phyloP scores from a whole-genome alignment of 257 asterid species.

The Rhazya stricta region DNA sequence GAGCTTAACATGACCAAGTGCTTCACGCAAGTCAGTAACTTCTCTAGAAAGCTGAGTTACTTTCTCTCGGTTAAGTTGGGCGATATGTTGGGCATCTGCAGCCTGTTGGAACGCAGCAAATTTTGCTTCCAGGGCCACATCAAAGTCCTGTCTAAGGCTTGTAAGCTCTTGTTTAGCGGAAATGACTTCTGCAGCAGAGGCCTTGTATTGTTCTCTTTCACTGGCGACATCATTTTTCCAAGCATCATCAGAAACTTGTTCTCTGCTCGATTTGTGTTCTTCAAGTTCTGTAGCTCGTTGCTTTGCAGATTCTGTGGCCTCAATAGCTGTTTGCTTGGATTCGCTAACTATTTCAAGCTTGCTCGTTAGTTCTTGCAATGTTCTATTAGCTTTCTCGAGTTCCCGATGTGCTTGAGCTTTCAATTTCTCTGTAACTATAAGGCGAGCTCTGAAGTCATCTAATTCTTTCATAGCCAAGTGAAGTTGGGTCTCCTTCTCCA shows the following conservation, averaged over 20 bases:
- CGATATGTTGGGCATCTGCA: conserved; percentile 47
- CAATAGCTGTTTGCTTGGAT: conserved; percentile 60
- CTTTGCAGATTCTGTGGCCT: conserved; percentile 47
- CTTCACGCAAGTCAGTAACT: conserved; percentile 30
- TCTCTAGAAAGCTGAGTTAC: conserved; percentile 43
- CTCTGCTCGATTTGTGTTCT: conserved; percentile 33
- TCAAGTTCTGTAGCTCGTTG: conserved; percentile 45
- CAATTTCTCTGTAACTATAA: conserved; percentile 44
- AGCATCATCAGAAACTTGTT: conserved; percentile 33
- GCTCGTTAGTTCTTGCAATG: conserved; percentile 54
- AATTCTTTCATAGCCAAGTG: conserved; percentile 56
- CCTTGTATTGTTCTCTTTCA: conserved; percentile 51
- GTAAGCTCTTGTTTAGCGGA: conserved; percentile 53
- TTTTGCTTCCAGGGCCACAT: conserved; percentile 43
- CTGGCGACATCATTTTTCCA: conserved; percentile 51
- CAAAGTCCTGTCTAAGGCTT: conserved; percentile 48
- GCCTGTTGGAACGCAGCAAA: conserved; percentile 45
- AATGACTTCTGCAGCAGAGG: conserved; percentile 48
- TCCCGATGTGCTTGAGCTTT: conserved; percentile 58
- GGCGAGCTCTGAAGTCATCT: conserved; percentile 42
- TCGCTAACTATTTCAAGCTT: conserved; percentile 55
- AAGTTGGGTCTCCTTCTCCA: conserved; percentile 74
- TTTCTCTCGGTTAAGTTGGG: conserved; percentile 36
- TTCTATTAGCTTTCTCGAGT: conserved; percentile 53
- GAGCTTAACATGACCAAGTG: conserved; percentile 38